Conservation (phyloP, 2,329 filamentous ascomycete species). For the Graphium sp. region DNA sequence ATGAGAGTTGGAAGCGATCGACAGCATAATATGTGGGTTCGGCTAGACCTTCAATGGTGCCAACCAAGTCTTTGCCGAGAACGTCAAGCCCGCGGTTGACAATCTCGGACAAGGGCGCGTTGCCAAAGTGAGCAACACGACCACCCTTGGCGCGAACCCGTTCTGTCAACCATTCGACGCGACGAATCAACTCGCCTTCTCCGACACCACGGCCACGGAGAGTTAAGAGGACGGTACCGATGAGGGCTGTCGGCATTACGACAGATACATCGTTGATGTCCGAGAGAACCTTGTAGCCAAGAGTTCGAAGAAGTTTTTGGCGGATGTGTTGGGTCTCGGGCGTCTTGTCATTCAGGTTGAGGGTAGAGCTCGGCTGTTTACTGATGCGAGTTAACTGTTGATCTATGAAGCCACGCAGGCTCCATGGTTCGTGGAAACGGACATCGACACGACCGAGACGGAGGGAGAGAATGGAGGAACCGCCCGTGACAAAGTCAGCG, state of each 20-base stretch:
- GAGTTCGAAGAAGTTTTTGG: slow-evolving; percentile 61
- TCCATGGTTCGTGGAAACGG: slow-evolving; percentile 94
- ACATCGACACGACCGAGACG: slow-evolving; percentile 87
- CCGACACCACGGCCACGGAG: slow-evolving; percentile 84
- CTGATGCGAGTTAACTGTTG: slow-evolving; percentile 48
- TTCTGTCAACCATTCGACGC: slow-evolving; percentile 79
- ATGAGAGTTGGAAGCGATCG: slow-evolving; percentile 90
- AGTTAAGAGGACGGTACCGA: slow-evolving; percentile 84
- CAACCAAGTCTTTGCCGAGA: slow-evolving; percentile 76
- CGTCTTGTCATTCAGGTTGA: slow-evolving; percentile 18
- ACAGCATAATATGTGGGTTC: slow-evolving; percentile 92
- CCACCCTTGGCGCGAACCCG: slow-evolving; percentile 76
- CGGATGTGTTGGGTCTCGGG: slow-evolving; percentile 35
- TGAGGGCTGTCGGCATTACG: slow-evolving; percentile 93
- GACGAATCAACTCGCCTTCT: slow-evolving; percentile 65
- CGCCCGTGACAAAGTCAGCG: slow-evolving; percentile 69
- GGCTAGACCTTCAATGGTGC: slow-evolving; percentile 58
- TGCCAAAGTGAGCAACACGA: slow-evolving; percentile 83
- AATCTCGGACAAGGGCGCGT: slow-evolving; percentile 60
- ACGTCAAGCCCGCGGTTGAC: slow-evolving; percentile 85
- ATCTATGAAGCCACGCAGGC: slow-evolving; percentile 62
- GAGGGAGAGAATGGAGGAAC: slow-evolving; percentile 72
- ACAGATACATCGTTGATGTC: slow-evolving; percentile 95
- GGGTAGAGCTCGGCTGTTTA: slow-evolving; percentile 14
- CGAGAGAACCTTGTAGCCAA: slow-evolving; percentile 82